Evolutionary conservation across 768 basidiomycete genomes (phyloP).

Genomic region (Auriscalpium microsporum): DNA sequence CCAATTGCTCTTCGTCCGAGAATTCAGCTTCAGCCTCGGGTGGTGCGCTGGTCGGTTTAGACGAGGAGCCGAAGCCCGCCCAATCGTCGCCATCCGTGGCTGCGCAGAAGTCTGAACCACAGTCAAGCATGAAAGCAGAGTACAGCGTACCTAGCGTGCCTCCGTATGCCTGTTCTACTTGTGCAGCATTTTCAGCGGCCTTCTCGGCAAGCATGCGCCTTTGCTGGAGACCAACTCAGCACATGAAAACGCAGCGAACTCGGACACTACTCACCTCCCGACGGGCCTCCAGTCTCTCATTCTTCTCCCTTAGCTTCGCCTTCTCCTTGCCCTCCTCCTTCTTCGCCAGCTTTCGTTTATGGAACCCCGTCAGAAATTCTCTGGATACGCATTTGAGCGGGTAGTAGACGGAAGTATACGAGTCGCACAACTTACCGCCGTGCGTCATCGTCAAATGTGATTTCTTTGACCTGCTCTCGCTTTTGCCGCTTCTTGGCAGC

Average conservation of each 20-base stretch:
- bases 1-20: slow-evolving; percentile 75
- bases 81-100: slow-evolving; percentile 38
- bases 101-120: no score
- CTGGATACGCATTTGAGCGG: slow-evolving; percentile 29
- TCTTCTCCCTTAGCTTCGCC: slow-evolving; percentile 70
- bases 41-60: slow-evolving; percentile 19
- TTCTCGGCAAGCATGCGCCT: slow-evolving; percentile 69
- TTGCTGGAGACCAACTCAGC: slow-evolving; percentile 40
- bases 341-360: slow-evolving; percentile 83
- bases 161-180: slow-evolving; percentile 70
- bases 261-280: slow-evolving; percentile 51
- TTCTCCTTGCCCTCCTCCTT: slow-evolving; percentile 67
- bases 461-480: slow-evolving; percentile 62
- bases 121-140: no score
- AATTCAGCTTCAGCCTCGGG: slow-evolving; percentile 53
- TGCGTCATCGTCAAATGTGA: slow-evolving; percentile 83
- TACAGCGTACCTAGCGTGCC: slow-evolving; percentile 8
- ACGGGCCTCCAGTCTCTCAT: slow-evolving; percentile 63
- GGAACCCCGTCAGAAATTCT: slow-evolving; percentile 89
- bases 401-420: neutral
- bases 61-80: slow-evolving; percentile 32
- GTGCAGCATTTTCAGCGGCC: slow-evolving; percentile 67
- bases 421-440: slow-evolving; percentile 43
- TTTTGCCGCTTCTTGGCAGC: slow-evolving; percentile 62
- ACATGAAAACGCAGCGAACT: slow-evolving; percentile 11